These are phyloP conservation scores for Cicer chorassanicum DNA, from an alignment of 306 rosid genomes.

Conservation along the genomic window DNA sequence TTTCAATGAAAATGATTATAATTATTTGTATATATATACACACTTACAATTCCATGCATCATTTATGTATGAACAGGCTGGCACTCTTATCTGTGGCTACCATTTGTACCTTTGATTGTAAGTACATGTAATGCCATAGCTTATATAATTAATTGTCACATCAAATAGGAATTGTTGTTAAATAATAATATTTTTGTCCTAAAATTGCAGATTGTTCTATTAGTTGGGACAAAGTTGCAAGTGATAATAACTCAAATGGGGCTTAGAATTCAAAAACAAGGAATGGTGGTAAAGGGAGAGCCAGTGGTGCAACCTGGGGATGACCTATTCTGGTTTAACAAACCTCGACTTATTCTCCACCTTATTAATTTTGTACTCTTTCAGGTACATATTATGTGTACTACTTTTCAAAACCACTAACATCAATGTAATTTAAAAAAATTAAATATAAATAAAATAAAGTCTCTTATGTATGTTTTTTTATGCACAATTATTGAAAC, in stretches of 20 bases:
- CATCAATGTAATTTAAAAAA: not conserved
- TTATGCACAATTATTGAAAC: conserved; percentile 35
- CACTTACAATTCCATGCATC: not conserved
- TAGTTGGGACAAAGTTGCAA: conserved; percentile 88
- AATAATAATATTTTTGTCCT: not conserved
- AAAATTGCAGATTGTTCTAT: conserved; percentile 59
- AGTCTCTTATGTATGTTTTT: not conserved
- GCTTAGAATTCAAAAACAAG: conserved; percentile 66
- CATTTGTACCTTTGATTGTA: conserved; percentile 83
- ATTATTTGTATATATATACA: not conserved
- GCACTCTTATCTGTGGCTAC: conserved; percentile 81
- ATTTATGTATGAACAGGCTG: conserved; percentile 59
- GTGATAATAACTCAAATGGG: conserved; percentile 94
- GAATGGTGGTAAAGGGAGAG: conserved; percentile 79
- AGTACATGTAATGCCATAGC: conserved; percentile 45
- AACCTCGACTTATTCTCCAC: conserved; percentile 72
- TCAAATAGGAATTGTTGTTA: not conserved
- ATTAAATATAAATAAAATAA: not conserved
- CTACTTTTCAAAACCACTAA: not conserved
- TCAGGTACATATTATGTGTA: conserved; percentile 55
- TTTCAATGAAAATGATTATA: not conserved
- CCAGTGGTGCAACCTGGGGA: conserved; percentile 86
- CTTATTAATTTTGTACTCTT: conserved; percentile 87
- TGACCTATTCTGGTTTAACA: conserved; percentile 81
- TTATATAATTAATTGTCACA: not conserved